A percentile compares a stretch with the other conserved stretches of the same genome.
Conservation (phyloP, 768 basidiomycete genomes). For the Trametes coccinea region DNA sequence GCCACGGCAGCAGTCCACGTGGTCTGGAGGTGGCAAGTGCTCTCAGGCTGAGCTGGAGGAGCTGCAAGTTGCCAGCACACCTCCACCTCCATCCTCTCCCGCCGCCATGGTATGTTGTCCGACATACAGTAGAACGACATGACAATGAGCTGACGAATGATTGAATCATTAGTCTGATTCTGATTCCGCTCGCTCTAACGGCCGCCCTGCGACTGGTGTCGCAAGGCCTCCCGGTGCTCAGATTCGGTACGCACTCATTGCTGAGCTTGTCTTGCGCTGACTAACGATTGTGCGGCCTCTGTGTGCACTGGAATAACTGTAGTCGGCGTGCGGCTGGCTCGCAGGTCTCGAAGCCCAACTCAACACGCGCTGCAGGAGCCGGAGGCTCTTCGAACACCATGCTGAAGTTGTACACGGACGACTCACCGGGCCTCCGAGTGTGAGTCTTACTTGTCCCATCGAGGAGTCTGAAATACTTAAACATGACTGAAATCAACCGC, state of each 20-base stretch:
- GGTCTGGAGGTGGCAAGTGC: slow-evolving; percentile 12
- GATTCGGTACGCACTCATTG: slow-evolving; percentile 61
- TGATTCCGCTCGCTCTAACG: slow-evolving; percentile 51
- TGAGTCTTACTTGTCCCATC: slow-evolving; percentile 45
- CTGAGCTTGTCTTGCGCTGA: too few species aligned
- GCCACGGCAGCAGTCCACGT: slow-evolving; percentile 21
- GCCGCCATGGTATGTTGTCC: slow-evolving; percentile 37
- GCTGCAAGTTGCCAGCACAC: slow-evolving; percentile 30
- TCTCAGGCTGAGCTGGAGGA: slow-evolving; percentile 2
- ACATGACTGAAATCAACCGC: not conserved
- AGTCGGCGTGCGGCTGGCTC: slow-evolving; percentile 75
- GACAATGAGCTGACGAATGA: too few species aligned
- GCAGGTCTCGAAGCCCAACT: slow-evolving; percentile 77
- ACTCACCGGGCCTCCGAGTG: slow-evolving; percentile 97
- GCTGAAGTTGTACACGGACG: slow-evolving; percentile 98
- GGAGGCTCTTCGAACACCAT: slow-evolving; percentile 98
- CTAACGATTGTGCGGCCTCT: not conserved
- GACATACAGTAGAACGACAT: not conserved
- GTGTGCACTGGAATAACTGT: not conserved
- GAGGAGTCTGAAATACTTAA: too few species aligned
- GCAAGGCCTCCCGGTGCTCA: slow-evolving; percentile 79
- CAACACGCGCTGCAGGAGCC: slow-evolving; percentile 86
- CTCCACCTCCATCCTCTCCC: slow-evolving; percentile 19
- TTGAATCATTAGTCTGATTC: slow-evolving; percentile 69
- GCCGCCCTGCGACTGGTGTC: slow-evolving; percentile 44